phyloP scores from a whole-genome alignment of 768 basidiomycete genomes.

The Jaapia argillacea region DNA sequence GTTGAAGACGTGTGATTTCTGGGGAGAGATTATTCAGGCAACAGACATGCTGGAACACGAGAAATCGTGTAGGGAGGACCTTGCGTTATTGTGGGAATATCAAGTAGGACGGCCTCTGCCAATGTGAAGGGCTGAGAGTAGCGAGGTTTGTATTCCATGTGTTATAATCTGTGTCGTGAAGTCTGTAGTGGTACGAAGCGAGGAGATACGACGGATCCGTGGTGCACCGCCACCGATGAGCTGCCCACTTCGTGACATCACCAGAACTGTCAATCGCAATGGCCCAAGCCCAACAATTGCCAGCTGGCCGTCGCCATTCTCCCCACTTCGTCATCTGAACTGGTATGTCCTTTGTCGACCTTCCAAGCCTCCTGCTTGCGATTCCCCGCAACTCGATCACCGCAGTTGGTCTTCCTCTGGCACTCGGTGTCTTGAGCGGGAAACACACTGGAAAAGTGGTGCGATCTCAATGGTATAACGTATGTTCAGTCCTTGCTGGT shows the following conservation, averaged over 20 bases:
- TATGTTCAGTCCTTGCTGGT: conserved; percentile 15
- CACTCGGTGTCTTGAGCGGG: conserved; percentile 43
- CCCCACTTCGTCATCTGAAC: too few species aligned
- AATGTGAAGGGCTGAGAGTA: conserved; percentile 72
- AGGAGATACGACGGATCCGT: background rate
- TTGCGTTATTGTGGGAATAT: conserved; percentile 59
- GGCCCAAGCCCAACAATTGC: too few species aligned
- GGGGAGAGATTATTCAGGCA: conserved; percentile 4
- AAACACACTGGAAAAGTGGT: conserved; percentile 34
- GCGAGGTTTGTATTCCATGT: conserved; percentile 59
- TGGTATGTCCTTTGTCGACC: conserved; percentile 27
- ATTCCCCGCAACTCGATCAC: conserved; percentile 47
- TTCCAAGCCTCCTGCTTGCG: conserved; percentile 41
- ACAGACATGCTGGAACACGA: background rate
- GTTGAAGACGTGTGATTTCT: conserved; percentile 72
- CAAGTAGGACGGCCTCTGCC: conserved; percentile 50
- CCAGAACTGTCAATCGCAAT: too few species aligned
- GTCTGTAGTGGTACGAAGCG: background rate
- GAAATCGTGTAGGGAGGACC: conserved; percentile 28
- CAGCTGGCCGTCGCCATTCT: too few species aligned
- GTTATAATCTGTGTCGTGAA: conserved; percentile 2
- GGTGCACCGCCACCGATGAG: too few species aligned
- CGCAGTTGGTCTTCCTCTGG: conserved; percentile 50
- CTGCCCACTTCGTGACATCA: too few species aligned
- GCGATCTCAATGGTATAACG: conserved; percentile 50